Evolutionary conservation across 768 basidiomycete genomes (phyloP).

Genomic region (Naganishia friedmannii): DNA sequence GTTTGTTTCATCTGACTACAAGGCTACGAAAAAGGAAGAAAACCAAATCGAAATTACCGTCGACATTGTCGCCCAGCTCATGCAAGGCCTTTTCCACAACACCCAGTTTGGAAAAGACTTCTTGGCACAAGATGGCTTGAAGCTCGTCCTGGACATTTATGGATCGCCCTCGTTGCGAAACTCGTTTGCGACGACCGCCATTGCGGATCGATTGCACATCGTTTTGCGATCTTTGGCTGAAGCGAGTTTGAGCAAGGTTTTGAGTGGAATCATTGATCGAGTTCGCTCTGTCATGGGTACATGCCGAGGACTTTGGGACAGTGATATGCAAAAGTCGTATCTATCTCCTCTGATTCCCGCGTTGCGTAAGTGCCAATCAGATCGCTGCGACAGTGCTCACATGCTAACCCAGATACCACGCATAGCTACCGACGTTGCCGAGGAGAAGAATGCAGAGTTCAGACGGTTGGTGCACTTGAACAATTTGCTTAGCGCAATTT

Average conservation of each 20-base stretch:
- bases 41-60: conserved; percentile 24
- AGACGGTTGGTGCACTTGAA: conserved; percentile 70
- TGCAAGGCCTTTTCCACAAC: conserved; percentile 93
- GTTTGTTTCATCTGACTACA: conserved; percentile 21
- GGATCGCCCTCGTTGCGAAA: conserved; percentile 82
- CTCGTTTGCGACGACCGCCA: conserved; percentile 77
- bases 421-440: conserved; percentile 49
- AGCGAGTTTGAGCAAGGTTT: conserved; percentile 46
- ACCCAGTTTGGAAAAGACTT: conserved; percentile 86
- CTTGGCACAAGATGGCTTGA: conserved; percentile 54
- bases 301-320: conserved; percentile 13
- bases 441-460: conserved; percentile 64
- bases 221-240: conserved; percentile 87
- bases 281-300: conserved; percentile 57
- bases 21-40: conserved; percentile 31
- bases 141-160: conserved; percentile 36
- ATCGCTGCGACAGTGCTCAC: neutral
- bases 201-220: conserved; percentile 81
- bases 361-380: neutral
- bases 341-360: conserved; percentile 17
- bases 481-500: conserved; percentile 74
- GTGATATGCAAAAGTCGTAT: conserved; percentile 15
- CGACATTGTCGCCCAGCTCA: conserved; percentile 60
- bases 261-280: conserved; percentile 57
- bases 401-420: neutral